phyloP scores from a whole-genome alignment of 108 stramenopile species.

The Fistulifera solaris region DNA sequence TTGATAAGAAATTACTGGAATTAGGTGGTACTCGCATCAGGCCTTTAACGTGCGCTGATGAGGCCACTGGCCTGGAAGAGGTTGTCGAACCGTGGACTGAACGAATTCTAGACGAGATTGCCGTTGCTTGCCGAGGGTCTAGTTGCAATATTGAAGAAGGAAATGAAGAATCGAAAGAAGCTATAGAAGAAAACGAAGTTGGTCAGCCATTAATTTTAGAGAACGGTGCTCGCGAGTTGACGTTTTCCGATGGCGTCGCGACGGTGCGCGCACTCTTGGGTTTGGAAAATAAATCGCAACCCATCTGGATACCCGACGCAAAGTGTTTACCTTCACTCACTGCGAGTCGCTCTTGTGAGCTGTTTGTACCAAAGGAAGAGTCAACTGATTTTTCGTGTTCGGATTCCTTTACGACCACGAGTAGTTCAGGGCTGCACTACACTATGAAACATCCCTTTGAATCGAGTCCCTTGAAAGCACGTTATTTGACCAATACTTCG shows the following conservation, averaged over 20 bases:
- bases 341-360: not conserved
- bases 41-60: constrained; percentile 74
- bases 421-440: constrained; percentile 24
- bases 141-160: not conserved
- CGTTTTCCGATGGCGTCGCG: not conserved
- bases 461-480: constrained; percentile 41
- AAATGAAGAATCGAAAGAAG: not conserved
- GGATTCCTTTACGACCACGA: not conserved
- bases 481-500: constrained; percentile 70
- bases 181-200: not conserved
- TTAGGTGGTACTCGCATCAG: constrained; percentile 55
- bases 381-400: not conserved
- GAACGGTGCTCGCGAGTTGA: not conserved
- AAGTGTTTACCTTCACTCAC: not conserved
- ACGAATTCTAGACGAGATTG: constrained; percentile 27
- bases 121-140: constrained; percentile 25
- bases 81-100: constrained; percentile 79
- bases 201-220: not conserved
- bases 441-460: constrained; percentile 54
- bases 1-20: constrained; percentile 55
- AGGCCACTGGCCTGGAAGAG: constrained; percentile 80
- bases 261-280: not conserved
- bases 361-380: not conserved
- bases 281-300: not conserved
- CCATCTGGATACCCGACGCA: not conserved